Conservation (phyloP, 257 asterid species). For the Parsonsia alboflavescens region DNA sequence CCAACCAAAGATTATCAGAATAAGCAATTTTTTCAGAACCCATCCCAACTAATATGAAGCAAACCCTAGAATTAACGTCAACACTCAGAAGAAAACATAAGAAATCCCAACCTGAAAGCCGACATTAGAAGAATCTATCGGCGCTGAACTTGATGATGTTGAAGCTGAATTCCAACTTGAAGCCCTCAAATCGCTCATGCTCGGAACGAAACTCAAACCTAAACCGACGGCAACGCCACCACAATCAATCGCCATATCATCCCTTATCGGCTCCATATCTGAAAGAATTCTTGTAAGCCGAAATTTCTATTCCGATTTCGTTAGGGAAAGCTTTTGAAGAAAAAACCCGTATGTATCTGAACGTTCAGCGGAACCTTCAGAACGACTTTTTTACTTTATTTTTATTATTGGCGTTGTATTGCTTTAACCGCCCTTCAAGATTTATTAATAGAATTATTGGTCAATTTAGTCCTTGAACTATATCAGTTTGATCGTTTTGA, state of each 20-base stretch:
- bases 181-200: too few relatives aligned
- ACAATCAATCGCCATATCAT: background rate
- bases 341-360: too few relatives aligned
- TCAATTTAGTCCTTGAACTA: too few relatives aligned
- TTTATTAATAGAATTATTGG: too few relatives aligned
- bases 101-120: constrained; percentile 17
- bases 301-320: background rate
- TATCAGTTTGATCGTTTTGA: too few relatives aligned
- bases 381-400: too few relatives aligned
- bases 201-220: background rate
- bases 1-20: background rate
- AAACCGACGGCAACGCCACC: constrained; percentile 11
- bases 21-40: background rate
- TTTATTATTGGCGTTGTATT: too few relatives aligned
- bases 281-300: background rate
- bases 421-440: too few relatives aligned
- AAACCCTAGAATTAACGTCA: background rate
- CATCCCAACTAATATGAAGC: too few relatives aligned
- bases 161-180: constrained; percentile 13
- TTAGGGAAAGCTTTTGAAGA: background rate
- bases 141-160: constrained; percentile 7
- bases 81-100: background rate
- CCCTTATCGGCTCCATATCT: background rate
- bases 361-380: too few relatives aligned
- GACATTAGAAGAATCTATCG: constrained; percentile 20